A percentile compares a stretch with the other conserved stretches of the same genome.
phyloP scores from a whole-genome alignment of 2,329 filamentous ascomycete genomes.

The Coniochaeta prunicola region DNA sequence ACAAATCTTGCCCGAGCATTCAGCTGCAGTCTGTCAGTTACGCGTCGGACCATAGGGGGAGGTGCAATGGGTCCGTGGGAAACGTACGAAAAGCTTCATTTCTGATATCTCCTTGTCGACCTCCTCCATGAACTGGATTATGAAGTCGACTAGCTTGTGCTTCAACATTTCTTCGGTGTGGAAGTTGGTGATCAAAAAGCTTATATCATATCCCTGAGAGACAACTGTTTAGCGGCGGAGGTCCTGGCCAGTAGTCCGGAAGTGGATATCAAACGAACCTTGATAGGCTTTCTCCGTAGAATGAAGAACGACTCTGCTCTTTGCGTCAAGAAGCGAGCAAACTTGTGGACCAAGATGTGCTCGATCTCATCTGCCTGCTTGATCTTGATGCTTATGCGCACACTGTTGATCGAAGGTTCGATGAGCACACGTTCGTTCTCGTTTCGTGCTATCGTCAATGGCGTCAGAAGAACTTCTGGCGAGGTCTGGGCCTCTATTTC shows the following conservation, averaged over 20 bases:
- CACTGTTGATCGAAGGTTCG: conserved; percentile 93
- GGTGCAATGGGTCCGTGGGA: neutral
- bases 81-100: conserved; percentile 97
- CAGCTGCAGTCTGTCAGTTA: conserved; percentile 47
- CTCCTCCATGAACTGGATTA: conserved; percentile 99
- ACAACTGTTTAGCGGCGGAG: neutral
- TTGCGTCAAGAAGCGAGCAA: conserved; percentile 93
- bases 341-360: conserved; percentile 96
- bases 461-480: conserved; percentile 88
- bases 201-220: conserved; percentile 87
- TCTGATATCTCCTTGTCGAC: conserved; percentile 99
- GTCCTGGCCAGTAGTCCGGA: neutral
- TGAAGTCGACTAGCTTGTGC: conserved; percentile 98
- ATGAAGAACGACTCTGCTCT: conserved; percentile 97
- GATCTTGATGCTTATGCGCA: conserved; percentile 96
- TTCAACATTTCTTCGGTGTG: conserved; percentile 98
- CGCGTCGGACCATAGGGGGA: conserved; percentile 1
- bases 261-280: conserved; percentile 46
- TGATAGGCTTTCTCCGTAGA: conserved; percentile 86
- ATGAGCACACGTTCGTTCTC: conserved; percentile 96
- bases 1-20: conserved; percentile 97
- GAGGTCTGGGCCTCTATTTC: conserved; percentile 92
- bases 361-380: conserved; percentile 99
- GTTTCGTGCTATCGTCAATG: conserved; percentile 84
- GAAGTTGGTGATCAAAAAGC: conserved; percentile 97